Percentiles rank a stretch among this genome's conserved stretches.
phyloP scores from a whole-genome alignment of 352 stramenopile genomes.

The Phytopythium litorale region DNA sequence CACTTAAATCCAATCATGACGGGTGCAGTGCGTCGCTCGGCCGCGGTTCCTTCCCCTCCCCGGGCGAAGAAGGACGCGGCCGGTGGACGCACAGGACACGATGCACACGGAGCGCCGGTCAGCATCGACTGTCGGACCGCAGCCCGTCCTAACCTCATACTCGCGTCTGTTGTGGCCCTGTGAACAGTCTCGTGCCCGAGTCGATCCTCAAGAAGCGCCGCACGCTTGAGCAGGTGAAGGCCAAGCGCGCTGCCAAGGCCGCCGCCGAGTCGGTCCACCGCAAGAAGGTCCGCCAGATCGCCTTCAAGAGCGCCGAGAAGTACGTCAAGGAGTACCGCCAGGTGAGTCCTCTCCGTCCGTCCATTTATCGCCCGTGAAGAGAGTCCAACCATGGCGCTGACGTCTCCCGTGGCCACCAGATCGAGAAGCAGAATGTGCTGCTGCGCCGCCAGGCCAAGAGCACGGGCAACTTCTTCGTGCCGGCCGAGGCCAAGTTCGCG shows the following conservation, averaged over 20 bases:
- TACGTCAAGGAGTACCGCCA: conserved; percentile 98
- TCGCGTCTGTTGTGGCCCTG: conserved; percentile 14
- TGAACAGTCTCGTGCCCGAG: conserved; percentile 79
- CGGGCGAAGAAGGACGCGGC: background rate
- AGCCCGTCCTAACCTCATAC: conserved; percentile 63
- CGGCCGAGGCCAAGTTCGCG: conserved; percentile 96
- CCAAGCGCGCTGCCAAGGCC: conserved; percentile 77
- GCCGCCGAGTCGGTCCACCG: conserved; percentile 77
- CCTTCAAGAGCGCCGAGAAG: conserved; percentile 96
- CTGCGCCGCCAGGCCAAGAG: conserved; percentile 96
- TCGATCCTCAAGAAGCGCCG: conserved; percentile 91
- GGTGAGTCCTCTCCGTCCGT: conserved; percentile 29
- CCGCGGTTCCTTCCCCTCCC: background rate
- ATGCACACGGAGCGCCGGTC: conserved; percentile 6
- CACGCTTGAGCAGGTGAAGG: conserved; percentile 85
- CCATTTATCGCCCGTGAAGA: too few species aligned
- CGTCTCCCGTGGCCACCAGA: conserved; percentile 18
- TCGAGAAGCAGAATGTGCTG: conserved; percentile 91
- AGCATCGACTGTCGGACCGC: conserved; percentile 16
- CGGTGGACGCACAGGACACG: background rate
- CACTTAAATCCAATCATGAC: conserved; percentile 88
- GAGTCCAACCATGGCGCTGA: too few species aligned
- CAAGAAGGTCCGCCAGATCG: conserved; percentile 86
- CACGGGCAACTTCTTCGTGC: conserved; percentile 96
- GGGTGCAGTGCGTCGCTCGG: conserved; percentile 54